phyloP scores from a whole-genome alignment of 2,329 filamentous ascomycete genomes.

The Paecilomyces dactylethromorphus region DNA sequence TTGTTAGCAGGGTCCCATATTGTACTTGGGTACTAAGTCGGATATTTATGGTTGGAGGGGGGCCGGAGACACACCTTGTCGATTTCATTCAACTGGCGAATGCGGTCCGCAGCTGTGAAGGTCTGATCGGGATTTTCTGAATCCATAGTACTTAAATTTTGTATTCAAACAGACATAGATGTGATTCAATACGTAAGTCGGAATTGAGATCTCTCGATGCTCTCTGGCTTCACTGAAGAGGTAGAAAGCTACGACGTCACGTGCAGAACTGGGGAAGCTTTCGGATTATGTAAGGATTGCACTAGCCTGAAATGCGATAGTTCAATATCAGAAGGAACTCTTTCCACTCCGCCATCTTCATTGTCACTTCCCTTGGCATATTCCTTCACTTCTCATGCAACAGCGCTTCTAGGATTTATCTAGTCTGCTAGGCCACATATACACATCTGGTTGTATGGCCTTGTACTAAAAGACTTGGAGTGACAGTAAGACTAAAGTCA shows the following conservation, averaged over 20 bases:
- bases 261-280: slow-evolving; percentile 2
- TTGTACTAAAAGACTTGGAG: neutral
- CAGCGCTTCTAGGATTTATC: neutral
- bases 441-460: neutral
- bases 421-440: neutral
- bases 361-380: neutral
- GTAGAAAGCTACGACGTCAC: slow-evolving; percentile 1
- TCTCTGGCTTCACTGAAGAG: neutral
- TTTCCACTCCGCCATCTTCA: slow-evolving; percentile 5
- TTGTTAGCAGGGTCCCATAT: slow-evolving; percentile 15
- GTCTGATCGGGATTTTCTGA: slow-evolving; percentile 19
- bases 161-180: neutral
- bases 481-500: slow-evolving; percentile 5
- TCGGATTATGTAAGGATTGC: neutral
- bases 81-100: slow-evolving; percentile 72
- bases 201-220: neutral
- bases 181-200: neutral
- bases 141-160: slow-evolving; percentile 5
- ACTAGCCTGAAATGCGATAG: slow-evolving; percentile 2
- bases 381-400: neutral
- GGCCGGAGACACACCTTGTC: slow-evolving; percentile 53
- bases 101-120: slow-evolving; percentile 71
- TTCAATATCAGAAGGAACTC: slow-evolving; percentile 5
- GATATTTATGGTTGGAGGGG: neutral
- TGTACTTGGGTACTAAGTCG: neutral